Evolutionary conservation across 1,139 yeast genomes (phyloP).

Genomic region (Debaryomyces subglobosus): DNA sequence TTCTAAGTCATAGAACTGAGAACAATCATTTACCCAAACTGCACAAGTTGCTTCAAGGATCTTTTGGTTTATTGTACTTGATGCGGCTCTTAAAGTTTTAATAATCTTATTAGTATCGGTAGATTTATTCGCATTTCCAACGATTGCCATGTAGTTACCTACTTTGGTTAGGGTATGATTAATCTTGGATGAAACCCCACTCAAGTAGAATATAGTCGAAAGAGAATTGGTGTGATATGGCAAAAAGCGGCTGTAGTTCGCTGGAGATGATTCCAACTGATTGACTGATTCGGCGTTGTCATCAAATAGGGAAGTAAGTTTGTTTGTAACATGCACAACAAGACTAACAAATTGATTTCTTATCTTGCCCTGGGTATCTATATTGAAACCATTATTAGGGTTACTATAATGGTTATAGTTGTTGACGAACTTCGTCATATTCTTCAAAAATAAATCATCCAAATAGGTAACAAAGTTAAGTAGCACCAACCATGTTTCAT

Average conservation of each 20-base stretch:
- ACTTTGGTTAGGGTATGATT: constrained; percentile 35
- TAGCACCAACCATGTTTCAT: constrained; percentile 50
- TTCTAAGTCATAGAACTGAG: constrained; percentile 49
- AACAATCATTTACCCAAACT: constrained; percentile 52
- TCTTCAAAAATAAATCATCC: constrained; percentile 34
- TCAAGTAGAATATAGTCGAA: constrained; percentile 42
- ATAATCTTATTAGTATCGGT: constrained; percentile 43
- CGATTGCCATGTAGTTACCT: constrained; percentile 35
- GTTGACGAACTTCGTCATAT: constrained; percentile 38
- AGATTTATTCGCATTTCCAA: constrained; percentile 39
- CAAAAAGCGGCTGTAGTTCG: constrained; percentile 39
- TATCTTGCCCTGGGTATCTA: constrained; percentile 37
- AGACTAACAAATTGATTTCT: constrained; percentile 30
- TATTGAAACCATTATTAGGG: constrained; percentile 21
- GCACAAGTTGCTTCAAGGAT: constrained; percentile 49
- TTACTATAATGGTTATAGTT: constrained; percentile 41
- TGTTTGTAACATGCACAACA: constrained; percentile 29
- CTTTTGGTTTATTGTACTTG: constrained; percentile 39
- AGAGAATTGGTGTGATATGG: constrained; percentile 49
- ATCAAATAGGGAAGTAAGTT: constrained; percentile 36
- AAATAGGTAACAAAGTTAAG: constrained; percentile 40
- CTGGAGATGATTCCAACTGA: constrained; percentile 42
- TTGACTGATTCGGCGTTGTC: constrained; percentile 31
- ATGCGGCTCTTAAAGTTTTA: constrained; percentile 37
- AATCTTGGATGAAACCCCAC: constrained; percentile 33